Base-by-base conservation (phyloP, 306 rosid genomes). In the Dalbergia cultrata region DNA sequence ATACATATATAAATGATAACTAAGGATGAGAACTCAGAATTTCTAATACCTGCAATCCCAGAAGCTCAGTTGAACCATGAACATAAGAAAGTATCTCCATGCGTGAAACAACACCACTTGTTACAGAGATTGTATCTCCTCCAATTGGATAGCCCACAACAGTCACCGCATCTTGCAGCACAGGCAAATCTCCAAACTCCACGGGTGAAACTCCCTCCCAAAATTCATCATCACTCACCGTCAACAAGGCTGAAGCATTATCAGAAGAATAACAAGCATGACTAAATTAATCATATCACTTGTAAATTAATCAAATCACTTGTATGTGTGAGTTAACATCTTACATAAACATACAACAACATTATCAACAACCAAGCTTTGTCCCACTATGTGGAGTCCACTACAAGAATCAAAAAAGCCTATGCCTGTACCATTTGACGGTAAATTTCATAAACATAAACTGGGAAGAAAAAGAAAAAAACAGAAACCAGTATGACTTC, bases 141-240 rank as follows among this genome's bases (percentile, higher is more conserved):
- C 97, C 97, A 77, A 93, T 93, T 1, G 97, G 97, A 73, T 93
- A 93, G 57, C 97, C 97, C 65, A 93, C 97, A 9, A 93, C 97
- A 79, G 96, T 93, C 35, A 91, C 96, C 0, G 96, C 96, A 83
- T 93, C 97, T 81, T 93, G 97, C 59, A 93, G 88, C 3, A 92
- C 87, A 45, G 97, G 97, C 82, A 93, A 80, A 59, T 87, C 88
- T 26, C 97, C 97, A 79, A 93, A 91, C 62, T 89, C 92, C 72
- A 93, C 91, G 39, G 93, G 91, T 5, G 85, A 85, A 70, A 93
- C 97, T 47, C 96, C 97, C 47, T 88, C 89, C 97, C 97, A 91
- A 80, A 93, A 93, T 85, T 91, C 97, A 2, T 93, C 87, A 54
- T 89, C 93, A 16, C 87, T 92, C 64, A 91, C 97, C 3, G 97